A percentile compares a stretch with the other conserved stretches of the same genome.
These are phyloP conservation scores for Lenwebbia sp. DNA, from an alignment of 345 rosid species.

Conservation along the genomic window DNA sequence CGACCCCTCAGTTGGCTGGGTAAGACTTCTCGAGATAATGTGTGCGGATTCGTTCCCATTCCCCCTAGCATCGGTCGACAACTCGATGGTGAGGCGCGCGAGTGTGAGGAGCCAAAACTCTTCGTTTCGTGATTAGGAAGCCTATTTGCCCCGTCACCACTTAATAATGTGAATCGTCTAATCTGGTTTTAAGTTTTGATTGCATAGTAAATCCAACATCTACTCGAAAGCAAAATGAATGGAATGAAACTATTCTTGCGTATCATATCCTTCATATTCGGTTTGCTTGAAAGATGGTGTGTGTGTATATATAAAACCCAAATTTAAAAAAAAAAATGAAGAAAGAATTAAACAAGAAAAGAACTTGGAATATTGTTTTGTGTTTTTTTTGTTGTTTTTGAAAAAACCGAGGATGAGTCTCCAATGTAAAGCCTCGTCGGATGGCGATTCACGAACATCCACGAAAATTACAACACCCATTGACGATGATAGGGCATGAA, in stretches of 20 bases:
- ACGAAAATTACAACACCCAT: not conserved
- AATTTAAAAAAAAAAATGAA: not conserved
- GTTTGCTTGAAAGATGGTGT: no score
- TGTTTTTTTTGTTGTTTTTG: not conserved
- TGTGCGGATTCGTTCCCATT: no score
- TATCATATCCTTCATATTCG: not conserved
- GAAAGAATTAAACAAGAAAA: not conserved
- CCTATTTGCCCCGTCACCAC: not conserved
- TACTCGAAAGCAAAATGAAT: not conserved
- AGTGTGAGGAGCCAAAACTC: not conserved
- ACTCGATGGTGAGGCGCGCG: no score
- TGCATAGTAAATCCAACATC: not conserved
- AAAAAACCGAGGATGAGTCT: not conserved
- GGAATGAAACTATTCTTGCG: fast-evolving
- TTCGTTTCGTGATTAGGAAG: not conserved
- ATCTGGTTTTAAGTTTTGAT: not conserved
- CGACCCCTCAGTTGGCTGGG: no score
- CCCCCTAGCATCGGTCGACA: no score
- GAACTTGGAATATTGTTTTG: no score
- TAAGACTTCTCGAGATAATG: no score
- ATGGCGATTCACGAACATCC: not conserved
- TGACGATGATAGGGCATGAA: not conserved
- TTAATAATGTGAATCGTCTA: not conserved
- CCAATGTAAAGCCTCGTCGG: not conserved
- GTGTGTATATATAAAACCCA: no score